Conservation (phyloP, 2,329 filamentous ascomycete species). For the Trichophyton mentagrophytes region DNA sequence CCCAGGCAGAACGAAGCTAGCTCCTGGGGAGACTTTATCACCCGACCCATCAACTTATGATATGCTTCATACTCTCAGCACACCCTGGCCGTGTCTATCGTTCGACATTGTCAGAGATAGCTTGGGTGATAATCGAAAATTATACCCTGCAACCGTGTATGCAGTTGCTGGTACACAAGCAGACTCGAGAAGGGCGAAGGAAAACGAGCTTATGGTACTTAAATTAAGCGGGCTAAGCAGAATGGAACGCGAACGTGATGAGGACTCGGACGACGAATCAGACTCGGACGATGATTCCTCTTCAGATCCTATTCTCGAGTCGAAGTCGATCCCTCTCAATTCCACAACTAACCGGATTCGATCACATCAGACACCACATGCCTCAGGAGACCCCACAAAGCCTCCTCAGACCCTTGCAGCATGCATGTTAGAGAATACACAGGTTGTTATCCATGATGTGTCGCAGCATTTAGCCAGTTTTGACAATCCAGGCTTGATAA, state of each 20-base stretch:
- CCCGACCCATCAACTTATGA: constrained; percentile 93
- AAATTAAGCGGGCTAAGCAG: constrained; percentile 85
- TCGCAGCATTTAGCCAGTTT: constrained; percentile 81
- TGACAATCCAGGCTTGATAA: constrained; percentile 69
- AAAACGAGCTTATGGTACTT: constrained; percentile 91
- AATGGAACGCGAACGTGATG: constrained; percentile 63
- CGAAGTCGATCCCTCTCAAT: constrained; percentile 70
- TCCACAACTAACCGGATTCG: constrained; percentile 92
- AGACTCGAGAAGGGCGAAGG: constrained; percentile 56
- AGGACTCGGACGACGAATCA: constrained; percentile 55
- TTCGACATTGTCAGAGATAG: constrained; percentile 83
- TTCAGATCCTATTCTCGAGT: constrained; percentile 84
- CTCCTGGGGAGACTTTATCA: constrained; percentile 76
- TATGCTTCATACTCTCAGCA: constrained; percentile 89
- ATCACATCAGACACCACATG: constrained; percentile 62
- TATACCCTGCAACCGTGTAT: constrained; percentile 93
- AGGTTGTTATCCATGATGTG: constrained; percentile 88
- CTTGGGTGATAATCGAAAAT: constrained; percentile 76
- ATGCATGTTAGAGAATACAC: constrained; percentile 78
- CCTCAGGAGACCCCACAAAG: constrained; percentile 48
- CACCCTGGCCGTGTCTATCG: constrained; percentile 92
- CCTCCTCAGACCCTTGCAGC: constrained; percentile 76
- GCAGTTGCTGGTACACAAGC: constrained; percentile 91
- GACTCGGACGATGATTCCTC: constrained; percentile 59
- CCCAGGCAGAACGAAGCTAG: constrained; percentile 81